Evolutionary conservation across 306 rosid species (phyloP).

Genomic region (Gillenia trifoliata): DNA sequence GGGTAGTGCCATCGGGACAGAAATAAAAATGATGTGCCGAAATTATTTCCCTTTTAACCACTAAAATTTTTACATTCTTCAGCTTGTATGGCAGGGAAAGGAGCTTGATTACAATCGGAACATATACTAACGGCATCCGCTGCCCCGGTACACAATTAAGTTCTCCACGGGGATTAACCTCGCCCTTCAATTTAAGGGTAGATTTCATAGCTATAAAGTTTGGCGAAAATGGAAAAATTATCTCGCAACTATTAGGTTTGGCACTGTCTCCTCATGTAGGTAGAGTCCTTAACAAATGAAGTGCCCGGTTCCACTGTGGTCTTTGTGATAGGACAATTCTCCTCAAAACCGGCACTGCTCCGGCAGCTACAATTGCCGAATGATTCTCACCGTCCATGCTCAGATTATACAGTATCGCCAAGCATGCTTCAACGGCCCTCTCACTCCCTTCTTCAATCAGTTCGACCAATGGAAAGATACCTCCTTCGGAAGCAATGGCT

Average conservation of each 20-base stretch:
- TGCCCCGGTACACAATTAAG: neutral
- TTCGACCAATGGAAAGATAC: slow-evolving; percentile 53
- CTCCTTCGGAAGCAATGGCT: slow-evolving; percentile 59
- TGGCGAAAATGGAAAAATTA: neutral
- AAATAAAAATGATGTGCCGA: no score
- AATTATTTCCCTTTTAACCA: neutral
- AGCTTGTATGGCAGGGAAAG: neutral
- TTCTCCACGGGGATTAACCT: neutral
- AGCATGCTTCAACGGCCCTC: slow-evolving; percentile 58
- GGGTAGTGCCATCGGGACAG: no score
- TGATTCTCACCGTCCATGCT: slow-evolving; percentile 83
- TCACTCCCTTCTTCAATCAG: slow-evolving; percentile 79
- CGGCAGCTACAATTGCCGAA: slow-evolving; percentile 61
- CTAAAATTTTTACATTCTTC: neutral
- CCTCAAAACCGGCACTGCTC: slow-evolving; percentile 57
- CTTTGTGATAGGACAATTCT: slow-evolving; percentile 56
- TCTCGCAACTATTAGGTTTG: neutral
- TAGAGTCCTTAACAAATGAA: slow-evolving; percentile 62
- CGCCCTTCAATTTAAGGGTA: neutral
- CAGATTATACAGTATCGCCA: slow-evolving; percentile 65
- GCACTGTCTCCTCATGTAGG: slow-evolving; percentile 31
- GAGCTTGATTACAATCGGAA: neutral
- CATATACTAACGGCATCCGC: neutral
- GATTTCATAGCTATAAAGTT: neutral
- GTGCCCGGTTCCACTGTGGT: slow-evolving; percentile 73